Percentiles rank a stretch among this genome's conserved stretches.
Evolutionary conservation across 106 monocot genomes (phyloP).

Genomic region (Vanilla planifolia): DNA sequence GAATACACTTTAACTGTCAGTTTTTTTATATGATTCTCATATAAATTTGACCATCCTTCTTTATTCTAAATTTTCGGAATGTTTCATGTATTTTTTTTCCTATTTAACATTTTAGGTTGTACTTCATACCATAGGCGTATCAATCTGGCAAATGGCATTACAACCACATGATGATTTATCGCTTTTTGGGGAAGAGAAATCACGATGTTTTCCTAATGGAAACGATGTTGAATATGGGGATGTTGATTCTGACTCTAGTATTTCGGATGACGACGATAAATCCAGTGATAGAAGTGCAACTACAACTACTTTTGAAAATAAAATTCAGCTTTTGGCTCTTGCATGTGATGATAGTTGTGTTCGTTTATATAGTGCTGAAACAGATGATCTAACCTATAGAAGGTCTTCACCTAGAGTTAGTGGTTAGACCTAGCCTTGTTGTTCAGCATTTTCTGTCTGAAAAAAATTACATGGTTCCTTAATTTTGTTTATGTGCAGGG

Average conservation of each 20-base stretch:
- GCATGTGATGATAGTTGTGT: slow-evolving; percentile 97
- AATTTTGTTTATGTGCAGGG: slow-evolving; percentile 33
- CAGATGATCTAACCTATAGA: slow-evolving; percentile 48
- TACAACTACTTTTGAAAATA: slow-evolving; percentile 13
- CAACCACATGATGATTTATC: slow-evolving; percentile 41
- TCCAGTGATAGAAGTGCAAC: slow-evolving; percentile 27
- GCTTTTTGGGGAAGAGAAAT: slow-evolving; percentile 12
- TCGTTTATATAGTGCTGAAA: slow-evolving; percentile 57
- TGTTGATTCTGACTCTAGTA: slow-evolving; percentile 52
- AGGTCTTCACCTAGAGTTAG: slow-evolving; percentile 84
- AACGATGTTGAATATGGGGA: slow-evolving; percentile 21
- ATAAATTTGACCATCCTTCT: no score
- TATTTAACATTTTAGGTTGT: slow-evolving; percentile 37
- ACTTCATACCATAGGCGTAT: slow-evolving; percentile 69
- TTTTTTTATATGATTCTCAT: no score
- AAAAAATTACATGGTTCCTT: neutral
- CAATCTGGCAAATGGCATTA: slow-evolving; percentile 97
- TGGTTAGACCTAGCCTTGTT: slow-evolving; percentile 42
- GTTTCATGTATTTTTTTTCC: neutral
- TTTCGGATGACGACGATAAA: slow-evolving; percentile 31
- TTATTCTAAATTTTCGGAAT: neutral
- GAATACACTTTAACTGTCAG: no score
- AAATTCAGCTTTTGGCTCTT: slow-evolving; percentile 50
- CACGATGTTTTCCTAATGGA: slow-evolving; percentile 27
- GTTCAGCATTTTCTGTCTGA: neutral